phyloP scores from a whole-genome alignment of 108 stramenopile species.

The Stephanodiscus triporus region DNA sequence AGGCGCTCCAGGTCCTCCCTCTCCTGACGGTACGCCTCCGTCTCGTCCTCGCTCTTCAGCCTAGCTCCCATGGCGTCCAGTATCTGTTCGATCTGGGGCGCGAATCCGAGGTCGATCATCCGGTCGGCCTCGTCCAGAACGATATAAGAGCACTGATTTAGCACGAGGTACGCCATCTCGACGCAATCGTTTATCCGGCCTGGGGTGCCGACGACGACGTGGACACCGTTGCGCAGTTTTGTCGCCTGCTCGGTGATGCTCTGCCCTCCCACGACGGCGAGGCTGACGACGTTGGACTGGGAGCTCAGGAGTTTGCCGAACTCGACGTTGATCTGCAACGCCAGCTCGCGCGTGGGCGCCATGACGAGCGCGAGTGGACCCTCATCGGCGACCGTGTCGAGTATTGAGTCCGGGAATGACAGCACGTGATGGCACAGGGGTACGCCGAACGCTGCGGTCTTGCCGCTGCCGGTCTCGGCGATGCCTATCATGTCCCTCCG shows the following conservation, averaged over 20 bases:
- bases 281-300: conserved; percentile 46
- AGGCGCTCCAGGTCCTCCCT: conserved; percentile 55
- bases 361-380: conserved; percentile 95
- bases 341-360: conserved; percentile 97
- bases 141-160: conserved; percentile 96
- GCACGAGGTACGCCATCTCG: conserved; percentile 91
- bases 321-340: conserved; percentile 94
- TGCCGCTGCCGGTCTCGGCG: conserved; percentile 97
- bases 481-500: conserved; percentile 96
- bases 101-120: conserved; percentile 95
- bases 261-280: conserved; percentile 92
- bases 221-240: conserved; percentile 87
- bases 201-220: conserved; percentile 97
- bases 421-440: conserved; percentile 89
- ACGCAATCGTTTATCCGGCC: conserved; percentile 97
- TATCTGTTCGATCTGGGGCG: conserved; percentile 90
- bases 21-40: conserved; percentile 85
- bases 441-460: conserved; percentile 93
- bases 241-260: conserved; percentile 89
- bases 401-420: conserved; percentile 58
- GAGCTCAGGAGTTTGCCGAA: conserved; percentile 71
- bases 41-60: conserved; percentile 84
- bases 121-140: conserved; percentile 96
- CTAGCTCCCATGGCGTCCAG: conserved; percentile 92
- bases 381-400: conserved; percentile 75